Percentiles rank a stretch among this genome's conserved stretches.
phyloP scores from a whole-genome alignment of 2,329 filamentous ascomycete species.

The Proliferodiscus dingleyae region DNA sequence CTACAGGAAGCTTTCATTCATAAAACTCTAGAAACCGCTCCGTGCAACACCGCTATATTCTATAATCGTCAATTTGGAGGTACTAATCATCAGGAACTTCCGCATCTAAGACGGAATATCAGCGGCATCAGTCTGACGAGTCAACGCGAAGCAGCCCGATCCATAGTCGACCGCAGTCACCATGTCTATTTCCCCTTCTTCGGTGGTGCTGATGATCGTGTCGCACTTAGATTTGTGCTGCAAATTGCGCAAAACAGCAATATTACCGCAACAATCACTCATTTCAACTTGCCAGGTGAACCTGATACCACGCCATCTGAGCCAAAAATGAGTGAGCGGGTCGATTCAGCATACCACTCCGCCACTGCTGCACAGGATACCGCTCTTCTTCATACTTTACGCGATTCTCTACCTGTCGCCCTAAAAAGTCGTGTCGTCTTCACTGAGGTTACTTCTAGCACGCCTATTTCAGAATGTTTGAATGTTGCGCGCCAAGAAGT shows the following conservation, averaged over 20 bases:
- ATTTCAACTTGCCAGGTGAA: slow-evolving; percentile 39
- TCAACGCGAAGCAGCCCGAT: slow-evolving; percentile 51
- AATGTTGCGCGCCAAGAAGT: slow-evolving; percentile 54
- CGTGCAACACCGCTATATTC: slow-evolving; percentile 70
- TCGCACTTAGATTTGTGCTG: slow-evolving; percentile 74
- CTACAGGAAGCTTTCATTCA: slow-evolving; percentile 72
- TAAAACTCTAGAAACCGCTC: slow-evolving; percentile 56
- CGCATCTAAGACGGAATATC: slow-evolving; percentile 38
- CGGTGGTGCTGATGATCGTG: slow-evolving; percentile 75
- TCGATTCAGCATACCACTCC: slow-evolving; percentile 22
- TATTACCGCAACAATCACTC: slow-evolving; percentile 72
- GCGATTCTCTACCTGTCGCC: slow-evolving; percentile 48
- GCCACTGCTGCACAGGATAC: slow-evolving; percentile 29
- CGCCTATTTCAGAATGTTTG: slow-evolving; percentile 37
- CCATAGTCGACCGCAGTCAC: slow-evolving; percentile 64
- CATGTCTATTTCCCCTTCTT: slow-evolving; percentile 87
- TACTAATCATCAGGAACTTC: slow-evolving; percentile 36
- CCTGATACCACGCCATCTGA: slow-evolving; percentile 13
- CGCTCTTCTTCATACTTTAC: slow-evolving; percentile 52
- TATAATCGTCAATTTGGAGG: slow-evolving; percentile 68
- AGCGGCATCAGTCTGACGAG: slow-evolving; percentile 58
- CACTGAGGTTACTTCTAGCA: slow-evolving; percentile 40
- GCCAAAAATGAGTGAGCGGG: slow-evolving; percentile 17
- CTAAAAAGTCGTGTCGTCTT: slow-evolving; percentile 55
- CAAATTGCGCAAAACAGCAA: slow-evolving; percentile 77